phyloP scores from a whole-genome alignment of 805 yeast genomes.

The Kazachstania africana region DNA sequence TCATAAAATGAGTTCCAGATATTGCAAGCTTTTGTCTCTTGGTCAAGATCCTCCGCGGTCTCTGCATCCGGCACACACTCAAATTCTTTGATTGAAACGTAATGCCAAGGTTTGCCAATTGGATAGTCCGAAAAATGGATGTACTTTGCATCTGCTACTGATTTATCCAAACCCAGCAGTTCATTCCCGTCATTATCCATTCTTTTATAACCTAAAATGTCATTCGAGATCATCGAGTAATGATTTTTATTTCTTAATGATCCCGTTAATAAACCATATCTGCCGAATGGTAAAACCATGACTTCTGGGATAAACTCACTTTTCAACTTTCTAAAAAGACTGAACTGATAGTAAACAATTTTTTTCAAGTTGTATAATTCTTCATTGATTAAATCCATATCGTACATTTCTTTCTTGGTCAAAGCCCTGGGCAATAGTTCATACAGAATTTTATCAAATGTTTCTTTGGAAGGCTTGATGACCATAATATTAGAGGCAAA shows the following conservation, averaged over 20 bases:
- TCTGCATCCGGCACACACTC: slow-evolving; percentile 11
- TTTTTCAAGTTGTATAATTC: slow-evolving; percentile 18
- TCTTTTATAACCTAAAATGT: slow-evolving; percentile 19
- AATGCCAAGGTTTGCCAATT: slow-evolving; percentile 53
- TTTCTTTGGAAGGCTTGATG: slow-evolving; percentile 34
- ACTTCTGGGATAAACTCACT: slow-evolving; percentile 15
- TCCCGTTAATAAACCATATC: slow-evolving; percentile 23
- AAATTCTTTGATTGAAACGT: slow-evolving; percentile 10
- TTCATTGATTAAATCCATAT: slow-evolving; percentile 23
- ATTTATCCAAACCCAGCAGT: slow-evolving; percentile 9
- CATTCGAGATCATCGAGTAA: slow-evolving; percentile 16
- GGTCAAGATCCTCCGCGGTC: slow-evolving; percentile 4
- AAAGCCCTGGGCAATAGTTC: slow-evolving; percentile 13
- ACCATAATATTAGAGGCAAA: slow-evolving; percentile 45
- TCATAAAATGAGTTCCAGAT: slow-evolving; percentile 19
- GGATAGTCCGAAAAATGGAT: slow-evolving; percentile 60
- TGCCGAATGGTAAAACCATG: slow-evolving; percentile 21
- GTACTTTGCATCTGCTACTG: slow-evolving; percentile 30
- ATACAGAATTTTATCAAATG: slow-evolving; percentile 15
- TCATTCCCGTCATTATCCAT: slow-evolving; percentile 11
- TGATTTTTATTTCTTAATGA: slow-evolving; percentile 17
- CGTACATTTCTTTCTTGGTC: slow-evolving; percentile 13
- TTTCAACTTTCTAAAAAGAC: slow-evolving; percentile 18
- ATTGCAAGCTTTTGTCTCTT: slow-evolving; percentile 11
- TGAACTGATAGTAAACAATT: slow-evolving; percentile 19